A percentile compares a stretch with the other conserved stretches of the same genome.
Conservation (phyloP, 306 rosid genomes). For the Quercus agrifolia region DNA sequence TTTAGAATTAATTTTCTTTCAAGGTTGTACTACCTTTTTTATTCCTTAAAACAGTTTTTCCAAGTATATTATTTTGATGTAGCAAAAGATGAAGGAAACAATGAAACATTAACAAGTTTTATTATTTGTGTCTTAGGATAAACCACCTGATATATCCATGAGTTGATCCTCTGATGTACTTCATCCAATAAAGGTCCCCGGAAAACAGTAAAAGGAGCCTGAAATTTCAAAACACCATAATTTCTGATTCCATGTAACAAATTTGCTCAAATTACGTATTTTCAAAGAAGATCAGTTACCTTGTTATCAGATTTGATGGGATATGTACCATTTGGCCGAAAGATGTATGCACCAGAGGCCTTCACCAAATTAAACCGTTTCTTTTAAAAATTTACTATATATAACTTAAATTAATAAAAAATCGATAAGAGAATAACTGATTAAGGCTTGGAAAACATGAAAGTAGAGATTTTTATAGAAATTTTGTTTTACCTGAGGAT, state of each 20-base stretch:
- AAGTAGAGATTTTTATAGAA: neutral
- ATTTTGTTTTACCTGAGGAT: slow-evolving; percentile 35
- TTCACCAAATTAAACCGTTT: neutral
- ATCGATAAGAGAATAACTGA: too few relatives aligned
- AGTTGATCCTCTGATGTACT: slow-evolving; percentile 51
- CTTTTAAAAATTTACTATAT: neutral
- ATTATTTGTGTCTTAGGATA: neutral
- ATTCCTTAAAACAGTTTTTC: neutral
- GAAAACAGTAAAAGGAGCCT: slow-evolving; percentile 42
- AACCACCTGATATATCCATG: slow-evolving; percentile 50
- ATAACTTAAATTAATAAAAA: neutral
- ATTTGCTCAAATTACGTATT: too few relatives aligned
- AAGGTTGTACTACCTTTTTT: neutral
- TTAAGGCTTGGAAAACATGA: too few relatives aligned
- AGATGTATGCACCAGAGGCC: slow-evolving; percentile 52
- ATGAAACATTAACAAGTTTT: slow-evolving; percentile 4
- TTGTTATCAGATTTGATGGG: slow-evolving; percentile 31
- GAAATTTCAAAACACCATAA: slow-evolving; percentile 8
- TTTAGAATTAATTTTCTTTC: neutral
- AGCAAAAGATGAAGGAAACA: neutral
- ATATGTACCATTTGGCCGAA: slow-evolving; percentile 53
- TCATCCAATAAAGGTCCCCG: slow-evolving; percentile 49
- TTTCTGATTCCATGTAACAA: neutral
- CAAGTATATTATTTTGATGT: neutral
- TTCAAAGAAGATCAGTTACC: slow-evolving; percentile 15